Conservation (phyloP, 2,329 filamentous ascomycete species). For the Elsinoe arachidis region DNA sequence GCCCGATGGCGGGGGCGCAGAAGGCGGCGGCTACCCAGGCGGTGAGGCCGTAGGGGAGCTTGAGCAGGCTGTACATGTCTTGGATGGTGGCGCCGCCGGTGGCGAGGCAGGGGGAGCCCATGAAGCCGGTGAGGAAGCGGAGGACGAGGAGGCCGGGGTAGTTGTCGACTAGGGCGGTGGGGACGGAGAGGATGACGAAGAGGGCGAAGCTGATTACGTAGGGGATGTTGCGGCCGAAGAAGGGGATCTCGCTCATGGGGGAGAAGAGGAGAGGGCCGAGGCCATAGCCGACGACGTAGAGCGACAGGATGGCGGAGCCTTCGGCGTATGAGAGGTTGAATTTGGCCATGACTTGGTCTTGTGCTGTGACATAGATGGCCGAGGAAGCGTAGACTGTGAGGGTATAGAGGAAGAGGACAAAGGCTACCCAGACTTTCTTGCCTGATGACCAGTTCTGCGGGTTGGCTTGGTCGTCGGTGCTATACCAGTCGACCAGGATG, state of each 20-base stretch:
- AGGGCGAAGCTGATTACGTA: constrained; percentile 60
- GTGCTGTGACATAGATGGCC: constrained; percentile 42
- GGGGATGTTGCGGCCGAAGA: constrained; percentile 57
- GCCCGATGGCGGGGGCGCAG: constrained; percentile 48
- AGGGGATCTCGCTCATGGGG: constrained; percentile 57
- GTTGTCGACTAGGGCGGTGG: constrained; percentile 54
- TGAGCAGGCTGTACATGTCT: constrained; percentile 40
- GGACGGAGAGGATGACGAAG: constrained; percentile 60
- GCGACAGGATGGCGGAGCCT: constrained; percentile 49
- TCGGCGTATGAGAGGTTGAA: constrained; percentile 47
- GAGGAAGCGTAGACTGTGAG: constrained; percentile 32
- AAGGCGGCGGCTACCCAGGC: constrained; percentile 38
- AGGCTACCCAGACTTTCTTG: constrained; percentile 35
- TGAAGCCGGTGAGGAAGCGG: constrained; percentile 57
- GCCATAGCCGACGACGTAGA: constrained; percentile 52
- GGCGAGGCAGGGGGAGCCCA: constrained; percentile 56
- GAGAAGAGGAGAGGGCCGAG: constrained; percentile 56
- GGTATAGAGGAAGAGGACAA: constrained; percentile 32
- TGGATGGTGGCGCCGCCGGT: constrained; percentile 46
- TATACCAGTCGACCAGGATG: constrained; percentile 47
- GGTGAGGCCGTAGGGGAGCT: constrained; percentile 37
- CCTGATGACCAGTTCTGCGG: constrained; percentile 47
- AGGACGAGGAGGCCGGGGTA: constrained; percentile 54
- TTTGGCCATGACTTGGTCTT: constrained; percentile 40
- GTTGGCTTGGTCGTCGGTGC: constrained; percentile 46